Base-by-base conservation (phyloP, 257 asterid species). In the Osmanthus fragrans region DNA sequence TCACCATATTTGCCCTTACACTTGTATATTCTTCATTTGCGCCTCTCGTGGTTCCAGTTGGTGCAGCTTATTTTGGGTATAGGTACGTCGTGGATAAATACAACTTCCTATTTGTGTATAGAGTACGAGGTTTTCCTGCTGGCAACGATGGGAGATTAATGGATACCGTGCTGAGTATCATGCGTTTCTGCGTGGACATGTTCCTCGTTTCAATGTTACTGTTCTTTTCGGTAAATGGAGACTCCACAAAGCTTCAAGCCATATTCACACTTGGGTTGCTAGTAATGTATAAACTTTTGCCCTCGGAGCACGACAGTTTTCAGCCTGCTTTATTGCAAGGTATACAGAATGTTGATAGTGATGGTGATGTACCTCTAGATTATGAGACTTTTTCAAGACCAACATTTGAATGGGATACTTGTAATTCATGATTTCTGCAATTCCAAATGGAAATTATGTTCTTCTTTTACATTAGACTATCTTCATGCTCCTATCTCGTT, bases 141-240 rank as follows among this genome's bases (percentile, higher is more conserved):
- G 99, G 99, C 66, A 96, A 96, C 42, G 98, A 96, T 76, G 99
- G 99, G 66, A 89, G 94, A 84, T 79, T 96, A 89, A 91, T 96
- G 94, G 98, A 96, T 80, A 92, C 97, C 0, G 99, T 96, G 66
- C 85, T 96, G 79, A 73, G 87, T 70, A 81, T 89, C 74, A 93
- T 93, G 98, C 86, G 94, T 74, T 87, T 93, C 78, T 93, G 97
- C 33, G 93, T 89, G 3, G 98, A 92, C 73, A 74, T 93, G 86
- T 93, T 88, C 82, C 97, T 93, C 30, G 45, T 90, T 11, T 87
- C 92, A 19, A 93, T 92, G 98, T 87, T 96, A 7, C 77, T 93
- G 79, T 96, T 92, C 94, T 96, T 93, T 72, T 85, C 97, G 19
- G 87, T 92, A 13, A 87, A 81, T 29, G 99, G 99, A 25, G 98